phyloP scores from a whole-genome alignment of 148 eudicot genomes.

The Vaccinium myrtillus region DNA sequence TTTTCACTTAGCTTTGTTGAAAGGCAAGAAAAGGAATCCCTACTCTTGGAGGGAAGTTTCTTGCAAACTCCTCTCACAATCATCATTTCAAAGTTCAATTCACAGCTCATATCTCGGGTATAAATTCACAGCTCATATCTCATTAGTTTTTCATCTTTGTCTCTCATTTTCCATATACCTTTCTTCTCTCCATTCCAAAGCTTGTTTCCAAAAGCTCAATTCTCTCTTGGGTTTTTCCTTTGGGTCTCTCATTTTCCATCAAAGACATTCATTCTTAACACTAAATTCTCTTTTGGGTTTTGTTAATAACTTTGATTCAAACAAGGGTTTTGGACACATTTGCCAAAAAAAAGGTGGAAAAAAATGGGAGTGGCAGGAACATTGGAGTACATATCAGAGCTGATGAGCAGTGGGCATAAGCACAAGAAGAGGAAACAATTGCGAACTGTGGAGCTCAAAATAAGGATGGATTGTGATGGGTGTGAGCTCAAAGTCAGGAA shows the following conservation, averaged over 20 bases:
- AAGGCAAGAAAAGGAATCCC: constrained; percentile 22
- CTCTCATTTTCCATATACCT: too few relatives aligned
- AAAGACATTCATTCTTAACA: neutral
- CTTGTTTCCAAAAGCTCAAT: neutral
- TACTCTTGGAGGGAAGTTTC: constrained; percentile 20
- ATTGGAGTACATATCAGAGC: constrained; percentile 62
- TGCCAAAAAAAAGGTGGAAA: neutral
- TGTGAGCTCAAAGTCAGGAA: constrained; percentile 85
- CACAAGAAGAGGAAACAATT: constrained; percentile 66
- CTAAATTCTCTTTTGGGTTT: constrained; percentile 2
- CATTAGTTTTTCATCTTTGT: neutral
- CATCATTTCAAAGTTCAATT: neutral
- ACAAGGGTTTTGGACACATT: neutral
- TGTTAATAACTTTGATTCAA: neutral
- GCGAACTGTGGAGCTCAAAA: constrained; percentile 81
- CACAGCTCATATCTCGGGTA: too few relatives aligned
- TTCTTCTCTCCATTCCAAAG: neutral
- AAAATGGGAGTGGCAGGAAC: constrained; percentile 74
- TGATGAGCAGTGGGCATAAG: constrained; percentile 48
- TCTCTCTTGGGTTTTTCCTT: constrained; percentile 5
- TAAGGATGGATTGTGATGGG: constrained; percentile 90
- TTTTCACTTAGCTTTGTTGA: constrained; percentile 6
- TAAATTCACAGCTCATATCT: neutral
- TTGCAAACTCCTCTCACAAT: constrained; percentile 11
- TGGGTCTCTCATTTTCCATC: neutral